Evolutionary conservation across 1,284 basidiomycete species (phyloP).

Genomic region (Ustilago tritici): DNA sequence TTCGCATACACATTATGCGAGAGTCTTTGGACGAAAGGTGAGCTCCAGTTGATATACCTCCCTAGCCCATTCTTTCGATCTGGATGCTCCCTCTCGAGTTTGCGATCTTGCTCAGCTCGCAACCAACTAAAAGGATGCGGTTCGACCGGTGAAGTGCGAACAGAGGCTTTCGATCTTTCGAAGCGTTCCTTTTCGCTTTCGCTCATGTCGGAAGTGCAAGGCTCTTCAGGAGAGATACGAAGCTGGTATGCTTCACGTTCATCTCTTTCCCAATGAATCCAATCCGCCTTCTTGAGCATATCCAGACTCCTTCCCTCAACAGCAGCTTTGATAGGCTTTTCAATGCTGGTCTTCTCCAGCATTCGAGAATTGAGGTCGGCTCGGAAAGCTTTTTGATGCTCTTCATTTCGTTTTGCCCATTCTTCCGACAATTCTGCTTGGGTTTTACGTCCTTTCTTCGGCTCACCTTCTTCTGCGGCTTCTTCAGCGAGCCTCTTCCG

Average conservation of each 20-base stretch:
- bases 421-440: slow-evolving; percentile 22
- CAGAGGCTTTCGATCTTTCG: neutral
- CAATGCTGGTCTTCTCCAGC: slow-evolving; percentile 28
- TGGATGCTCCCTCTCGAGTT: slow-evolving; percentile 33
- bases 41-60: slow-evolving; percentile 40
- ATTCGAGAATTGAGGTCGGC: slow-evolving; percentile 23
- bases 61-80: slow-evolving; percentile 41
- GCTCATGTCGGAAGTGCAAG: slow-evolving; percentile 10
- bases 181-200: slow-evolving; percentile 17
- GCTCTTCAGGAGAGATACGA: slow-evolving; percentile 7
- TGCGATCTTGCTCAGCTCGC: slow-evolving; percentile 2
- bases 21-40: slow-evolving; percentile 41
- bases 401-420: slow-evolving; percentile 3
- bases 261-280: slow-evolving; percentile 35
- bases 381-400: slow-evolving; percentile 6
- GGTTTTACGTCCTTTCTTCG: slow-evolving; percentile 6
- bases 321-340: slow-evolving; percentile 24
- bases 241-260: slow-evolving; percentile 36
- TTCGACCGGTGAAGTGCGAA: slow-evolving; percentile 19
- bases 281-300: slow-evolving; percentile 30
- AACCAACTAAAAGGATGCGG: slow-evolving; percentile 35
- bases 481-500: slow-evolving; percentile 7
- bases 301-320: slow-evolving; percentile 28
- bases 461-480: neutral
- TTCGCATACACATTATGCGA: slow-evolving; percentile 43